Conservation (phyloP, 257 asterid genomes). For the Salvia rosmarinus region DNA sequence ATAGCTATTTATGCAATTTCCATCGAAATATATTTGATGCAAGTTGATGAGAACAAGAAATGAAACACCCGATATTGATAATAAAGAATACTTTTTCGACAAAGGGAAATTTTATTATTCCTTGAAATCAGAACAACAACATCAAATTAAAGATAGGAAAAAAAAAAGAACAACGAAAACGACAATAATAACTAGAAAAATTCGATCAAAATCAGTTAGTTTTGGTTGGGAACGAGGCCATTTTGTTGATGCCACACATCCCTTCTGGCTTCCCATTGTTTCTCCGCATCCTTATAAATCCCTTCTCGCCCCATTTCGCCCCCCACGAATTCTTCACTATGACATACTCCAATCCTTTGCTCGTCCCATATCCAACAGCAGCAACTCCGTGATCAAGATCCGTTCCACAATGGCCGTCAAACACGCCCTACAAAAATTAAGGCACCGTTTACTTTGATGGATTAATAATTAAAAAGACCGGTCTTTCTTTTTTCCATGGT, state of each 20-base stretch:
- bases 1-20: too few relatives aligned
- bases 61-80: too few relatives aligned
- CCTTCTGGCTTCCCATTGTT: slow-evolving; percentile 59
- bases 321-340: slow-evolving; percentile 80
- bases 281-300: slow-evolving; percentile 68
- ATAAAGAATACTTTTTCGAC: neutral
- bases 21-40: too few relatives aligned
- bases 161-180: neutral
- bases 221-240: slow-evolving; percentile 68
- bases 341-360: slow-evolving; percentile 51
- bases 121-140: slow-evolving; percentile 4
- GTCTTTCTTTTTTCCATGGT: too few relatives aligned
- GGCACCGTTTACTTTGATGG: neutral
- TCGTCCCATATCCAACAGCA: slow-evolving; percentile 58
- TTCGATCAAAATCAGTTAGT: slow-evolving; percentile 32
- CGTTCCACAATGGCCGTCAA: slow-evolving; percentile 65
- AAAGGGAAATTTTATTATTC: slow-evolving; percentile 17
- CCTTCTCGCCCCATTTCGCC: slow-evolving; percentile 67
- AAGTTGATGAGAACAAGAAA: too few relatives aligned
- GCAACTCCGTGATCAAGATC: slow-evolving; percentile 66
- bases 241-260: slow-evolving; percentile 58
- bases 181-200: neutral
- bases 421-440: slow-evolving; percentile 52
- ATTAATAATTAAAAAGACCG: neutral
- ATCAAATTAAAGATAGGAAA: neutral